These are phyloP conservation scores for Malus asiatica DNA, from an alignment of 306 rosid genomes.

Conservation along the genomic window DNA sequence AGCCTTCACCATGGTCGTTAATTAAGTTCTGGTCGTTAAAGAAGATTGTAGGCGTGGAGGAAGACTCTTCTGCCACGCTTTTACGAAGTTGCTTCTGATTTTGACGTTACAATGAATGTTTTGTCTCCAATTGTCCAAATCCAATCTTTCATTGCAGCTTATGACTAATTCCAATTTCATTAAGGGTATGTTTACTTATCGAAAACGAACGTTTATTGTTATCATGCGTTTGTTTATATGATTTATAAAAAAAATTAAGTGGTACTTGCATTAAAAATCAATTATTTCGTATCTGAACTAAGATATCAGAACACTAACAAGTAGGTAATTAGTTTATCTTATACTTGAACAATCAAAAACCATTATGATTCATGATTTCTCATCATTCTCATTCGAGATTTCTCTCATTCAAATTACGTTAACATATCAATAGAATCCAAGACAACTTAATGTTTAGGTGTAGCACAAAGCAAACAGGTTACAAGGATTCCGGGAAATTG, in stretches of 20 bases:
- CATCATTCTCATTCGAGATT: too few relatives aligned
- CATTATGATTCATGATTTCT: neutral
- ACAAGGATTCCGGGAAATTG: neutral
- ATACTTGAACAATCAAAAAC: too few relatives aligned
- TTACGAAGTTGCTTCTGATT: neutral
- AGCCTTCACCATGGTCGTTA: conserved; percentile 10
- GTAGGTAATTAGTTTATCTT: too few relatives aligned
- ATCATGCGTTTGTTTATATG: neutral
- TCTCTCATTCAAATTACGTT: too few relatives aligned
- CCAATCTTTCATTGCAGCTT: neutral
- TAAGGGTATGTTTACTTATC: neutral
- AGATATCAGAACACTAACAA: neutral
- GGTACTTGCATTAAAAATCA: neutral
- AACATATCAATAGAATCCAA: too few relatives aligned
- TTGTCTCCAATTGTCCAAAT: neutral
- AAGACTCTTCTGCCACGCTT: conserved; percentile 2
- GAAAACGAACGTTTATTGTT: too few relatives aligned
- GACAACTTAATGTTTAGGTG: too few relatives aligned
- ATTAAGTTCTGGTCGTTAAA: conserved; percentile 13
- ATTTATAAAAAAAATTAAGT: neutral
- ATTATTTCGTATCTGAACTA: too few relatives aligned
- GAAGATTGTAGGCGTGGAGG: neutral
- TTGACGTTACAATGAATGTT: conserved; percentile 6
- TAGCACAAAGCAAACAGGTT: neutral
- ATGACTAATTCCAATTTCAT: too few relatives aligned